phyloP scores from a whole-genome alignment of 495 filamentous ascomycete species.

The Penicillium tannophilum region DNA sequence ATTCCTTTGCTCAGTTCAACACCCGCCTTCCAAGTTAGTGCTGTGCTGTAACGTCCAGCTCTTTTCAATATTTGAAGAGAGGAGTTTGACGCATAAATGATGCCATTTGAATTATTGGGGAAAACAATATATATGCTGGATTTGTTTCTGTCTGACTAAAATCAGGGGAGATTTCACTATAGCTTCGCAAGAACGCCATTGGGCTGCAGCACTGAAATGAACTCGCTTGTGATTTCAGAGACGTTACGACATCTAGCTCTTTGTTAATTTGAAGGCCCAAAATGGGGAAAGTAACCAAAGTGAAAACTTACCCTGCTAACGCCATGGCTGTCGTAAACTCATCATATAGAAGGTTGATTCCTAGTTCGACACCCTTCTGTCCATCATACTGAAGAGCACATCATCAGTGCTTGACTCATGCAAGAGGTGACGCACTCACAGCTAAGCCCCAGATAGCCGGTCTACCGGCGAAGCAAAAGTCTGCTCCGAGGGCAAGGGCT shows the following conservation, averaged over 20 bases:
- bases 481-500: constrained; percentile 85
- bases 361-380: neutral
- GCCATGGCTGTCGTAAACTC: neutral
- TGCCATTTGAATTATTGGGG: no score
- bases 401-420: neutral
- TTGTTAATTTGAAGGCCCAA: no score
- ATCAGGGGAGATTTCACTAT: neutral
- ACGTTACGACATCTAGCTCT: no score
- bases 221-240: neutral
- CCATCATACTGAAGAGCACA: neutral
- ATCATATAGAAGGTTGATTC: neutral
- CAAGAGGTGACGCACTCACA: constrained; percentile 21
- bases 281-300: no score
- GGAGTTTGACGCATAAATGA: no score
- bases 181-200: neutral
- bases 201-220: neutral
- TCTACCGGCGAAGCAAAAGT: constrained; percentile 76
- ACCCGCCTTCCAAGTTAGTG: no score
- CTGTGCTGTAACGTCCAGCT: no score
- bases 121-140: no score
- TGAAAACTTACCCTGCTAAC: neutral
- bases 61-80: no score
- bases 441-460: constrained; percentile 74
- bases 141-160: no score
- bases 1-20: no score